Evolutionary conservation across 805 yeast genomes (phyloP).

Genomic region (Suhomyces sp.): DNA sequence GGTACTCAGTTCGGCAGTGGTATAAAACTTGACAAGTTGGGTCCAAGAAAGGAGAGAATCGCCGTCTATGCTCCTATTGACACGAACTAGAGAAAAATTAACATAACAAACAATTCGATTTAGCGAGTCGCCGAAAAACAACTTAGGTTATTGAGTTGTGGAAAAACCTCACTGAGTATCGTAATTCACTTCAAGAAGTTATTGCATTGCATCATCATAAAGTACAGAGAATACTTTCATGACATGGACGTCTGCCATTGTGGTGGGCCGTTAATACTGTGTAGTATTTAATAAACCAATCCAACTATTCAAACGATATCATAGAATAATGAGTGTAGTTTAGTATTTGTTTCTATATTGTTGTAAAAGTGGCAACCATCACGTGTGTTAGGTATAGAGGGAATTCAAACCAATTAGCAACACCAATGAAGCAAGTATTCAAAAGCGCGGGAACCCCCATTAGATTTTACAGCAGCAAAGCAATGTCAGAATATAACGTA

Average conservation of each 20-base stretch:
- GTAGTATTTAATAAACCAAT: neutral
- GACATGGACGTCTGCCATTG: neutral
- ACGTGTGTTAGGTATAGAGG: neutral
- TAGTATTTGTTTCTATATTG: too few species aligned
- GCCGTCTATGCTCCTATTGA: conserved; percentile 38
- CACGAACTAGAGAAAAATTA: neutral
- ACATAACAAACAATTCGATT: neutral
- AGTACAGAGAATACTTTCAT: neutral
- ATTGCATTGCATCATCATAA: conserved; percentile 4
- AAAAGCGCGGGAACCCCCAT: neutral
- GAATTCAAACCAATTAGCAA: neutral
- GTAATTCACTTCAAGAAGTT: neutral
- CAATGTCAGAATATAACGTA: conserved; percentile 43
- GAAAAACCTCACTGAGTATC: neutral
- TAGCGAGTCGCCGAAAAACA: neutral
- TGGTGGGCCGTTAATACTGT: neutral
- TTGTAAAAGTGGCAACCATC: neutral
- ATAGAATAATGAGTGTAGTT: too few species aligned
- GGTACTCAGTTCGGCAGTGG: conserved; percentile 45
- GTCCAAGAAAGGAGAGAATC: conserved; percentile 45
- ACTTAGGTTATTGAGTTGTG: too few species aligned
- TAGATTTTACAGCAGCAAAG: neutral
- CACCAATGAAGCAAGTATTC: neutral
- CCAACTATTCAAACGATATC: too few species aligned
- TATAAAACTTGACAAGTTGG: conserved; percentile 40